Percentiles rank a stretch among this genome's conserved stretches.
Conservation (phyloP, 2,329 filamentous ascomycete species). For the Colletotrichum sp. region DNA sequence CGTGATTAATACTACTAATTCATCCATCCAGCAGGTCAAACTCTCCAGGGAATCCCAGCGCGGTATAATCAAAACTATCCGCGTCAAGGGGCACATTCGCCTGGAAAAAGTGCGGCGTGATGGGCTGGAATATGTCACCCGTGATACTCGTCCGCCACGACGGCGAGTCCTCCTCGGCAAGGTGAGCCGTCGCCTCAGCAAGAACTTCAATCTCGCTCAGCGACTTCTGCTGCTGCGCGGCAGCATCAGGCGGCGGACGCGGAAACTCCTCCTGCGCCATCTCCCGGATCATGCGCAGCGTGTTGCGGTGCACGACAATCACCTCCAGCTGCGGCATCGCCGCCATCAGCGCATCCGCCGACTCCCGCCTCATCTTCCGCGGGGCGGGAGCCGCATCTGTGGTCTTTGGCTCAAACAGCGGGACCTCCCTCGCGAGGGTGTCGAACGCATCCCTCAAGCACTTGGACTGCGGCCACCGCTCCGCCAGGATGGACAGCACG, state of each 20-base stretch:
- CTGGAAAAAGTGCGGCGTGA: neutral
- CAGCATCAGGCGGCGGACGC: neutral
- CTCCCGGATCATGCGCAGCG: neutral
- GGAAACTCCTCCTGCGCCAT: neutral
- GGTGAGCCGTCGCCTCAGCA: neutral
- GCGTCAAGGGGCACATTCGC: neutral
- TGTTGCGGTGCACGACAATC: neutral
- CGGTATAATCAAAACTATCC: neutral
- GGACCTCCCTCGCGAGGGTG: slow-evolving; percentile 30
- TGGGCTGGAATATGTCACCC: neutral
- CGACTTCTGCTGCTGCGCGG: neutral
- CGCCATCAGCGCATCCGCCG: neutral
- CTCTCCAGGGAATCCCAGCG: neutral
- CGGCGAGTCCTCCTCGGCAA: neutral
- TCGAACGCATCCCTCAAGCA: slow-evolving; percentile 39
- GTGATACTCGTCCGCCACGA: neutral
- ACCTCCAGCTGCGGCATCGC: neutral
- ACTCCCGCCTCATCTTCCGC: neutral
- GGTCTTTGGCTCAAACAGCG: neutral
- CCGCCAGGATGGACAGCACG: slow-evolving; percentile 38
- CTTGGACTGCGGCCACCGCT: slow-evolving; percentile 38
- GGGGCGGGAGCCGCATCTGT: neutral
- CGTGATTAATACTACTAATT: neutral
- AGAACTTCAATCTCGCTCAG: neutral
- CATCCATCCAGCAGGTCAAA: neutral